Base-by-base conservation (phyloP, 371 early-diverging fungal species). In the Apophysomyces trapeziformis region DNA sequence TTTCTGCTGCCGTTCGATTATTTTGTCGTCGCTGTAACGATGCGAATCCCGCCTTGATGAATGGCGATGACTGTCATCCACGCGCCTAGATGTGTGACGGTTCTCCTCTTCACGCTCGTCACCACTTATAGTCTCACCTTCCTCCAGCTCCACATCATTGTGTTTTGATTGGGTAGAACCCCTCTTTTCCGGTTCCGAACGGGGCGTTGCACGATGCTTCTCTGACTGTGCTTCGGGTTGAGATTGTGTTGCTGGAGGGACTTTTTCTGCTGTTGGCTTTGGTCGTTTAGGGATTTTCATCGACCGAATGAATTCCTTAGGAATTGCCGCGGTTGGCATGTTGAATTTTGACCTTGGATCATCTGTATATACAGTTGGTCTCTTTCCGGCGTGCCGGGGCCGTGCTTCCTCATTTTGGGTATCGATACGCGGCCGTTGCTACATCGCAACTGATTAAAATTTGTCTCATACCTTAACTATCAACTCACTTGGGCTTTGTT, bases 91-190 rank as follows among this genome's bases (percentile, higher is more conserved):
- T 32, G 21, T 21, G 8, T 16, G 54, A 50, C 54, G 54, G 21
- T 21, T 50, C n/a, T 50, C 54, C 9, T 50, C 54, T 21, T 16
- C 54, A 16, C 54, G 54, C 11, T 50, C 54, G 11, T 50, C 54
- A 2, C 54, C 54, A 38, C 70, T 70, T 41, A 70, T 63, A 5
- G 66, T 70, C 54, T 70, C 70, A 4, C 70, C 70, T 66, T 70
- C 70, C 54, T 70, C 70, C n/a, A 70, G 35, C 36, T 70, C 70
- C 4, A 47, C 35, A 7, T 38, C 38, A 35, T 36, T 26, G 32
- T 60, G 37, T 26, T 45, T 38, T 60, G 12, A 32, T 38, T 39
- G 38, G 2, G 64, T n/a, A 13, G 47, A 38, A 2, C 21, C 7
- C 21, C 8, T 9, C 21, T 50, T 50, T 9, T 18, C 54, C 21